These are phyloP conservation scores for Phytopythium delawarense DNA, from an alignment of 352 stramenopile genomes.

Conservation along the genomic window DNA sequence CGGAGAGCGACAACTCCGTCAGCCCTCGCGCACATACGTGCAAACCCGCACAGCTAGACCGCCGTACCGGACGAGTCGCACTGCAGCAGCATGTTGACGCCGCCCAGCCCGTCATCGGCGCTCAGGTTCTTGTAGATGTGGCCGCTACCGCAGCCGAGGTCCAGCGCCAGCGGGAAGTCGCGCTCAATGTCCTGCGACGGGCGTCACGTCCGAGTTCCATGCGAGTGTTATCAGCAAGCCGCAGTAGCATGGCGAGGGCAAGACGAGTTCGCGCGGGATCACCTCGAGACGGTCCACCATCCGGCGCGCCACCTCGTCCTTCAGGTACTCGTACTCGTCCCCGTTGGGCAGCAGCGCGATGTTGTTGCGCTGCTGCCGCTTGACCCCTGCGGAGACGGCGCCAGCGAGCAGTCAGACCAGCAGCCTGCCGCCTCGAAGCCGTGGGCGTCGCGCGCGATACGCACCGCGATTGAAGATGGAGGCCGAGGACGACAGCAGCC, in stretches of 20 bases:
- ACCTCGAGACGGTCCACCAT: slow-evolving; percentile 81
- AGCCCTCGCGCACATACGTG: slow-evolving; percentile 4
- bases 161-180: slow-evolving; percentile 72
- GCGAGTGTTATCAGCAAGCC: background rate
- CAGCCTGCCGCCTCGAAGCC: background rate
- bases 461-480: slow-evolving; percentile 63
- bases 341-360: slow-evolving; percentile 47
- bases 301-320: slow-evolving; percentile 80
- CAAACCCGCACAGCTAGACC: background rate
- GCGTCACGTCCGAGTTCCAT: background rate
- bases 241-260: background rate
- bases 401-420: background rate
- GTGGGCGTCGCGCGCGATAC: background rate
- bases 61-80: slow-evolving; percentile 58
- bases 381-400: slow-evolving; percentile 39
- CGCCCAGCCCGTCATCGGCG: slow-evolving; percentile 61
- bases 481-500: slow-evolving; percentile 40
- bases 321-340: slow-evolving; percentile 83
- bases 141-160: slow-evolving; percentile 74
- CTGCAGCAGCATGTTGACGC: slow-evolving; percentile 75
- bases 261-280: background rate
- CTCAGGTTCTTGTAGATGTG: slow-evolving; percentile 83
- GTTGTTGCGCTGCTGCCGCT: slow-evolving; percentile 83
- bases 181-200: slow-evolving; percentile 67
- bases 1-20: no score